Evolutionary conservation across 2,329 filamentous ascomycete genomes (phyloP), one percentile per base, ranked within the genome.

Genomic region (Pseudomassariella vexata): DNA sequence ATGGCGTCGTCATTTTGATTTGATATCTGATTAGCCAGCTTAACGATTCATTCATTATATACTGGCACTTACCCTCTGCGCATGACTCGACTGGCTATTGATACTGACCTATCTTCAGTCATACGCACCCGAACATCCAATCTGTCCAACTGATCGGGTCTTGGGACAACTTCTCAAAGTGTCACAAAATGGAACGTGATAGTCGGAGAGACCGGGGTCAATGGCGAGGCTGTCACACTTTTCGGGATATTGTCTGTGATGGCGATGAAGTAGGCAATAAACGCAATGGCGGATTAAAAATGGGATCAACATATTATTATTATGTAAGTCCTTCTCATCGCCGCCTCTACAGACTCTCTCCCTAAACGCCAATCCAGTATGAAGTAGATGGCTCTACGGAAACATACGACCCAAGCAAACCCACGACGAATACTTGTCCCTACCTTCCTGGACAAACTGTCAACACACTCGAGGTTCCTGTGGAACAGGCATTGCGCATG

Each of bases 271-370:
- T n/a, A n/a, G n/a, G n/a, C n/a, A n/a, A 67, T 20, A 76, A 75
- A 47, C 76, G 86, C 47, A 75, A 76, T 45, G 88, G 88, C 36
- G 89, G 84, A 32, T 70, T 95, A 42, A 92, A 83, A 59, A 95
- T 95, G 85, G 89, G 89, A 26, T 79, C 83, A 38, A 92, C 82
- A 11, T 95, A 95, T 60, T 95, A 90, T 73, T 96, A 94, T 68
- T 95, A 92, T 62, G 87, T 94, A 66, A 62, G 84, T 70, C 14
- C 23, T 30, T 17, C 17, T 22, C 16, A 30, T 41, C 39, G 27
- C 36, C 48, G 23, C 45, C 40, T 34, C 20, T 19, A 17, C n/a
- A 24, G 16, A 12, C 21, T 7, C 17, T 6, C 18, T 60, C n/a
- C n/a, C n/a, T n/a, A n/a, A n/a, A n/a, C 44, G 32, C 37, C 22